phyloP scores from a whole-genome alignment of 164 flowering plant genomes.

The Brasenia schreberi region DNA sequence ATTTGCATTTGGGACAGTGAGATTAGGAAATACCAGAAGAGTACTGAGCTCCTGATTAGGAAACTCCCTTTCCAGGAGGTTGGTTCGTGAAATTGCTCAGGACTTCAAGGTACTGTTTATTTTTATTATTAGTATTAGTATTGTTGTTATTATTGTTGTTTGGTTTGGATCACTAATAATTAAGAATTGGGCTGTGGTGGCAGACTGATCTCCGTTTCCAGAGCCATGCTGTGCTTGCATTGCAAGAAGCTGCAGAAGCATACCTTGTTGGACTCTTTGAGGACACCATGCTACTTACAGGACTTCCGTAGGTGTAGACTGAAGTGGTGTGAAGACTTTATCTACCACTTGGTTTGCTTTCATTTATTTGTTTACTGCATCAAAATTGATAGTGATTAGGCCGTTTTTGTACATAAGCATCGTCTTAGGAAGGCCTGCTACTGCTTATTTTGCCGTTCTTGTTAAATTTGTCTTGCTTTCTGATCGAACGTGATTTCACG shows the following conservation, averaged over 20 bases:
- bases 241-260: slow-evolving; percentile 22
- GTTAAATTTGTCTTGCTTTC: too few relatives aligned
- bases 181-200: not conserved
- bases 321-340: not conserved
- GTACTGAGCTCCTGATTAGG: slow-evolving; percentile 17
- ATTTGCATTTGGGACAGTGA: not conserved
- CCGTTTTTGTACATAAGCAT: not conserved
- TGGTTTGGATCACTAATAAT: not conserved
- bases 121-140: too few relatives aligned
- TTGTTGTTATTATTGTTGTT: not conserved
- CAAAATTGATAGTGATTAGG: not conserved
- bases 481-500: too few relatives aligned
- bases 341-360: not conserved
- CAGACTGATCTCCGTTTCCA: slow-evolving; percentile 19
- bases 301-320: too few relatives aligned
- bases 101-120: slow-evolving; percentile 7
- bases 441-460: too few relatives aligned
- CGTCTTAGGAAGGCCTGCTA: too few relatives aligned
- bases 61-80: slow-evolving; percentile 20
- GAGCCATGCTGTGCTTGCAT: slow-evolving; percentile 18
- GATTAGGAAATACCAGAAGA: slow-evolving; percentile 18
- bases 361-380: not conserved
- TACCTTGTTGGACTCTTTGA: slow-evolving; percentile 18
- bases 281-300: slow-evolving; percentile 7
- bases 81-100: slow-evolving; percentile 21